A percentile compares a stretch with the other conserved stretches of the same genome.
Evolutionary conservation across 2,329 filamentous ascomycete genomes (phyloP).

Genomic region (Aspergillus persii): DNA sequence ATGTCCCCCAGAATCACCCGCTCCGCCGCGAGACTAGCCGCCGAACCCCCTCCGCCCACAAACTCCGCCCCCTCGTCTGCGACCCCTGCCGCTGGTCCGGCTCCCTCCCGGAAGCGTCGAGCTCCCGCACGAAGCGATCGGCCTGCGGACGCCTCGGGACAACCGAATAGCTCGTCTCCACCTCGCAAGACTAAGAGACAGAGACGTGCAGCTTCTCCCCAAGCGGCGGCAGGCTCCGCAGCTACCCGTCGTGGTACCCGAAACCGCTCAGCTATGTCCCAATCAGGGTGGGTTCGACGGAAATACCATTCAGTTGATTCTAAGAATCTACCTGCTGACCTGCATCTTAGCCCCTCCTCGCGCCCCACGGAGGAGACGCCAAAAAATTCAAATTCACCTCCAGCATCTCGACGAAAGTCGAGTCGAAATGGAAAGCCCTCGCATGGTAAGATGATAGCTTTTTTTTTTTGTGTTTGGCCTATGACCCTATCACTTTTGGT

Average conservation of each 20-base stretch:
- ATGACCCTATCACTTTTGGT: background rate
- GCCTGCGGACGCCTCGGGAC: conserved; percentile 37
- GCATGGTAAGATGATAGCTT: conserved; percentile 44
- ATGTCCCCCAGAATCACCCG: conserved; percentile 97
- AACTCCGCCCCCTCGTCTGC: conserved; percentile 39
- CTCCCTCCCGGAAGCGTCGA: conserved; percentile 73
- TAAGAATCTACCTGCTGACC: conserved; percentile 14
- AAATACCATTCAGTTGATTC: background rate
- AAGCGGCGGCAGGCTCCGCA: conserved; percentile 37
- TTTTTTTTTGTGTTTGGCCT: no score
- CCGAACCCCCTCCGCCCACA: conserved; percentile 52
- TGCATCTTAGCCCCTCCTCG: conserved; percentile 56
- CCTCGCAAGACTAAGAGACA: conserved; percentile 68
- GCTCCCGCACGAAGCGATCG: conserved; percentile 53
- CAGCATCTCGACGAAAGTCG: conserved; percentile 69
- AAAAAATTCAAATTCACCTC: conserved; percentile 53
- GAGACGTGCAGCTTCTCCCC: conserved; percentile 57
- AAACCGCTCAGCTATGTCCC: conserved; percentile 41
- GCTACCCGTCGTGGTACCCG: conserved; percentile 43
- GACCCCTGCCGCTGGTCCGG: conserved; percentile 44
- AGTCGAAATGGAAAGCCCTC: conserved; percentile 66
- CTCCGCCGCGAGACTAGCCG: conserved; percentile 87
- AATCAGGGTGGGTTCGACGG: conserved; percentile 36
- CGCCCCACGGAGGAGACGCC: conserved; percentile 64
- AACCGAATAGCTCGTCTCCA: conserved; percentile 29